Evolutionary conservation across 495 filamentous ascomycete species (phyloP).

Genomic region (Neurospora sp.): DNA sequence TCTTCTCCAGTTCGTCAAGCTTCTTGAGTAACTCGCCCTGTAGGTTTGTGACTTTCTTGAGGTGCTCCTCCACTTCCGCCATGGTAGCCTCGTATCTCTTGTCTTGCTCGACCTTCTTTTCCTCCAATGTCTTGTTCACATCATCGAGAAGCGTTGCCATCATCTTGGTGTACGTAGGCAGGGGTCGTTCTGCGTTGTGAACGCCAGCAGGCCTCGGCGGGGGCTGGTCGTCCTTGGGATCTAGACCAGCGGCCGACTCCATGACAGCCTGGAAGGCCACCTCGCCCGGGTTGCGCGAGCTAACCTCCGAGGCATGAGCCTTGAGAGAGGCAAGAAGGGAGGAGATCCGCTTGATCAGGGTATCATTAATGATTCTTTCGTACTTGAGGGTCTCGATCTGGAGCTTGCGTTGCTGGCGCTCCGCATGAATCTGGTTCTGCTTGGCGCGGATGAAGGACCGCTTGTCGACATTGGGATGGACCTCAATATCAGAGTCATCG

Average conservation of each 20-base stretch:
- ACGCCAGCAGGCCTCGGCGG: constrained; percentile 65
- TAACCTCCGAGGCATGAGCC: constrained; percentile 54
- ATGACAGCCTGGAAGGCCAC: constrained; percentile 80
- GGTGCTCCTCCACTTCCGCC: constrained; percentile 63
- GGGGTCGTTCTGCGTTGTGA: constrained; percentile 57
- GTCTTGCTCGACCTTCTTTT: constrained; percentile 43
- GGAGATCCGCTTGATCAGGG: constrained; percentile 73
- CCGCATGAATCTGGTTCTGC: constrained; percentile 89
- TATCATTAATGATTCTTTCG: constrained; percentile 88
- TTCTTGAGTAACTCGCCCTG: constrained; percentile 63
- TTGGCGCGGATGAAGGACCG: constrained; percentile 97
- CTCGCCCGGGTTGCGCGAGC: constrained; percentile 56
- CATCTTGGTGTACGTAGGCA: constrained; percentile 89
- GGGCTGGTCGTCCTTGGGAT: constrained; percentile 64
- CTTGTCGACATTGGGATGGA: constrained; percentile 98
- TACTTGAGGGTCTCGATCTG: constrained; percentile 89
- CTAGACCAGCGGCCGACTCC: constrained; percentile 48
- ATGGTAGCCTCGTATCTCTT: constrained; percentile 63
- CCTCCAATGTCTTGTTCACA: constrained; percentile 81
- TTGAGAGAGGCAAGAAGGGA: constrained; percentile 61
- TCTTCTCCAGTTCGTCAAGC: constrained; percentile 74
- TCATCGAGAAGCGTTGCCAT: constrained; percentile 86
- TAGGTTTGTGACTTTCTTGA: constrained; percentile 63
- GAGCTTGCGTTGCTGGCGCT: constrained; percentile 70
- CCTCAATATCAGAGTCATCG: constrained; percentile 96